phyloP scores from a whole-genome alignment of 352 stramenopile genomes.

The Phytophthora agathidicida region DNA sequence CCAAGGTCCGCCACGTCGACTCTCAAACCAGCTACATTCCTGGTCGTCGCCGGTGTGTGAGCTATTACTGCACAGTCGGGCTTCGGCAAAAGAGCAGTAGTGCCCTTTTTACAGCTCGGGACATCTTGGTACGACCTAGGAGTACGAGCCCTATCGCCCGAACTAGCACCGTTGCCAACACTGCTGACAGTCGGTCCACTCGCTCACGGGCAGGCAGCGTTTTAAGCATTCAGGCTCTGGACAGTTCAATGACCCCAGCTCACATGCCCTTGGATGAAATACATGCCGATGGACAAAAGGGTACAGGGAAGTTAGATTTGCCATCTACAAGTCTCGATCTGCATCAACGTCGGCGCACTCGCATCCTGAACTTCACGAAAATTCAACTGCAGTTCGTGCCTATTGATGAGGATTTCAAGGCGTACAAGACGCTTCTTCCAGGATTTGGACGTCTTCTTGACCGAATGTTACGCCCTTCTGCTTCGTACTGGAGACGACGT shows the following conservation, averaged over 20 bases:
- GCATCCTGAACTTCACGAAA: slow-evolving; percentile 4
- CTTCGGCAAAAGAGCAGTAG: slow-evolving; percentile 11
- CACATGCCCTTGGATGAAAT: not conserved
- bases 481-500: slow-evolving; percentile 1
- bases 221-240: slow-evolving; percentile 24
- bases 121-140: not conserved
- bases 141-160: slow-evolving; percentile 10
- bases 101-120: not conserved
- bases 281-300: not conserved
- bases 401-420: slow-evolving; percentile 15
- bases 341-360: not conserved
- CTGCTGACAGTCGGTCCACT: not conserved
- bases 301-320: not conserved
- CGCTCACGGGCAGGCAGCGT: slow-evolving; percentile 15
- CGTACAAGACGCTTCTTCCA: slow-evolving; percentile 14
- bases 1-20: slow-evolving; percentile 8
- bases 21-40: slow-evolving; percentile 17
- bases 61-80: slow-evolving; percentile 34
- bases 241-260: slow-evolving; percentile 6
- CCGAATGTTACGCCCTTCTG: slow-evolving; percentile 6
- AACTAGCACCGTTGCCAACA: slow-evolving; percentile 1
- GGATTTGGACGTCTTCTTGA: slow-evolving; percentile 23
- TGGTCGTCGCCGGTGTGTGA: slow-evolving; percentile 26
- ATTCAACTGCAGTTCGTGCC: slow-evolving; percentile 24
- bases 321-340: not conserved